Evolutionary conservation across 345 rosid species (phyloP), one percentile per base, ranked within the genome.

Genomic region (Camelina hispida): DNA sequence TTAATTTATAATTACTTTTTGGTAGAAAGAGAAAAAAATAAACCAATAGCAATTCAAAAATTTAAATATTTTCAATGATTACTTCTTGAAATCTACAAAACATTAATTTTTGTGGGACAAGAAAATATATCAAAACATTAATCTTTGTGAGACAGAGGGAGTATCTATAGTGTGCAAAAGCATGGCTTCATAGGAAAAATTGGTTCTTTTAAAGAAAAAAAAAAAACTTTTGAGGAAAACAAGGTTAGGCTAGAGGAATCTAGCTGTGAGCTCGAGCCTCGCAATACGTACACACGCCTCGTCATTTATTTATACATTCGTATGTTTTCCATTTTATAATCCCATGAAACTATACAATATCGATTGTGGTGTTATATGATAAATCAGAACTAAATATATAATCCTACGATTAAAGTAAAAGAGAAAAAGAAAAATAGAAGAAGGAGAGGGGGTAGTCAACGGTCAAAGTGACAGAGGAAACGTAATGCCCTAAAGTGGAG

Each of bases 381-480:
- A 43, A 43, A 43, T 43, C 2, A 13, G 14, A 7, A 34, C 37
- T 34, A n/a, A n/a, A n/a, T n/a, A 8, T 1, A 43, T 14, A 22
- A 43, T 43, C 7, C 20, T 14, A 22, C 23, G 34, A 22, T 38
- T 23, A 25, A 63, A 44, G 17, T n/a, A 14, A 58, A 35, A 18
- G 43, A 57, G 35, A 40, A 25, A 8, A 0, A 15, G 2, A 15
- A 38, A 14, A 12, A 47, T 5, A 32, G 35, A 6, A 55, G 12
- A 34, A 16, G 59, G 55, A 18, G 69, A 72, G 44, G 59, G 62
- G 68, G 68, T 37, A 28, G 80, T 77, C 80, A 77, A 77, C 72
- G 80, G 80, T 77, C 80, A 77, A 77, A 77, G 80, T 70, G 71
- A 77, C 72, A 77, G 76, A 71, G 67, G 72, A 63, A 64, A 77